Conservation (phyloP, 2,329 filamentous ascomycete genomes). For the Fusarium secorum region DNA sequence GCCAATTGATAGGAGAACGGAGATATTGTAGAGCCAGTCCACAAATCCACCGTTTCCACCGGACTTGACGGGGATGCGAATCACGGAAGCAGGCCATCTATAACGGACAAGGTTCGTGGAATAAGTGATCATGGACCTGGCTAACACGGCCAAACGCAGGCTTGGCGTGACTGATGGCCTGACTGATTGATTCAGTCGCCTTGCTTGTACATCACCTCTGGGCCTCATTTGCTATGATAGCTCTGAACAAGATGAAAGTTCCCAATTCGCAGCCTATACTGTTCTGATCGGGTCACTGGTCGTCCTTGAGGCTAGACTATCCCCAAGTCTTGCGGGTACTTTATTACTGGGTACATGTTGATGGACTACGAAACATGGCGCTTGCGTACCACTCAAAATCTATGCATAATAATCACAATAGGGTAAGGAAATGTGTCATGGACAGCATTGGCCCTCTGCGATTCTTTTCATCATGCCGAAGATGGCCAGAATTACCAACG, state of each 20-base stretch:
- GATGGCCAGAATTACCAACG: not conserved
- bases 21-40: slow-evolving; percentile 9
- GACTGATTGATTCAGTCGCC: slow-evolving; percentile 19
- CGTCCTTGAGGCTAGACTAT: not conserved
- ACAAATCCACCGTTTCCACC: slow-evolving; percentile 39
- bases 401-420: not conserved
- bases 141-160: slow-evolving; percentile 11
- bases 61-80: slow-evolving; percentile 19
- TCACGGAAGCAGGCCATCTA: slow-evolving; percentile 23
- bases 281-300: not conserved
- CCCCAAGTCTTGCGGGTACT: not conserved
- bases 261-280: not conserved
- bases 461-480: not conserved
- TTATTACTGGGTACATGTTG: not conserved
- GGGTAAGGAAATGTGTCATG: not conserved
- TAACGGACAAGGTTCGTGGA: slow-evolving; percentile 3
- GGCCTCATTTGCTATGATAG: not conserved
- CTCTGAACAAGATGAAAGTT: not conserved
- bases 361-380: not conserved
- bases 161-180: slow-evolving; percentile 27
- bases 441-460: not conserved
- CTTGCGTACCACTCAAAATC: not conserved
- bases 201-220: not conserved
- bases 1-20: slow-evolving; percentile 13
- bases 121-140: slow-evolving; percentile 5